Evolutionary conservation across 495 filamentous ascomycete genomes (phyloP).

Genomic region (Penicillium pancosmium): DNA sequence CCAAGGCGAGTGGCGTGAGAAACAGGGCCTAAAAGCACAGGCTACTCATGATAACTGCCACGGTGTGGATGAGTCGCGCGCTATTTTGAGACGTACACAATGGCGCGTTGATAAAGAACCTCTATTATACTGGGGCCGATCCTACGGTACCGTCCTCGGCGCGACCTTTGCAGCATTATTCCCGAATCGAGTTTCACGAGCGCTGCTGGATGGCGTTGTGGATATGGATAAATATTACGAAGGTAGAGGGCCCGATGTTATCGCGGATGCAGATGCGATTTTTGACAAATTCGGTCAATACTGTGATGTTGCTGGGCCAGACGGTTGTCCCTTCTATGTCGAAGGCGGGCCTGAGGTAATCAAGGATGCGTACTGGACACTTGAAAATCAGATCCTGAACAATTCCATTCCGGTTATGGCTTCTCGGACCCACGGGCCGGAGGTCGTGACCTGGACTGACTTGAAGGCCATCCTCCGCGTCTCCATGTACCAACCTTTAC

Average conservation of each 20-base stretch:
- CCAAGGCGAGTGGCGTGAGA: conserved; percentile 49
- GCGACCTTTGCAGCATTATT: conserved; percentile 58
- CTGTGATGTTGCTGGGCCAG: conserved; percentile 48
- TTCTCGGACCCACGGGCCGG: conserved; percentile 36
- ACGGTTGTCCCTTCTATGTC: conserved; percentile 46
- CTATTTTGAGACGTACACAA: conserved; percentile 29
- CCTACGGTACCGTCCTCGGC: conserved; percentile 70
- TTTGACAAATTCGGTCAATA: conserved; percentile 49
- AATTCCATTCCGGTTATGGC: conserved; percentile 50
- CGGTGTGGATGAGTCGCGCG: conserved; percentile 33
- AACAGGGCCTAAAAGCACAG: conserved; percentile 35
- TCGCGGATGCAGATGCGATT: conserved; percentile 53
- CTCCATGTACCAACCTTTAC: conserved; percentile 60
- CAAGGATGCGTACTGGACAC: conserved; percentile 38
- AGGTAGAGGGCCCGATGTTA: conserved; percentile 42
- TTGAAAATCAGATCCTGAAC: conserved; percentile 43
- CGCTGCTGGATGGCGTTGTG: conserved; percentile 58
- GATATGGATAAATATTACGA: conserved; percentile 51
- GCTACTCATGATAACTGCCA: conserved; percentile 27
- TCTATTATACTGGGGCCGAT: conserved; percentile 66
- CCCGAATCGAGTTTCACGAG: conserved; percentile 51
- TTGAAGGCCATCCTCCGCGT: conserved; percentile 34
- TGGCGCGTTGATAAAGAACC: conserved; percentile 46
- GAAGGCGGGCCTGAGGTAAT: conserved; percentile 41
- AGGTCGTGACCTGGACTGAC: conserved; percentile 48